Evolutionary conservation across 768 basidiomycete genomes (phyloP), one percentile per base, ranked within the genome.

Genomic region (Imleria badia): DNA sequence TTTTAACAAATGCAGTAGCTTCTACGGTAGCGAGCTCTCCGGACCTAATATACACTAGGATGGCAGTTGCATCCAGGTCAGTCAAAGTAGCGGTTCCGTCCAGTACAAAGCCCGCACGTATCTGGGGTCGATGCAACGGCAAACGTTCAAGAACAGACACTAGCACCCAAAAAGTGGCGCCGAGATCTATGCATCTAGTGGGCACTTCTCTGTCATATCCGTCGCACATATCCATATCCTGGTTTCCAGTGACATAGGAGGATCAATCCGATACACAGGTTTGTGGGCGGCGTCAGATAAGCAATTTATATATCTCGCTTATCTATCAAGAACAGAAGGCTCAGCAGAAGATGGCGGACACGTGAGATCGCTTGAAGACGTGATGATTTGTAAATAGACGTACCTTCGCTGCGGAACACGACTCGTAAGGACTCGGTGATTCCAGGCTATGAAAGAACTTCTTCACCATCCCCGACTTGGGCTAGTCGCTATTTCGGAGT

Each of bases 1-100:
- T 58, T 76, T 76, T 52, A 59, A 35, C 72, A 62, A 75, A 80
- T 14, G 75, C 76, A 14, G 60, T 57, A 2, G 74, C 70, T 13
- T 73, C 66, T 15, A 71, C 71, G 23, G 70, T 63, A 8, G 67
- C 70, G 38, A 67, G 62, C 45, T 66, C 39, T 33, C 65, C 66
- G 31, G 43, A 47, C 29, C 60, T 57, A 30, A 74, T 68, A 14
- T 52, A 47, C 35, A 54, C 58, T 29, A 66, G 40, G 14, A 73
- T 59, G n/a, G 63, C 62, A 33, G 69, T 71, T 29, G 67, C 70
- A 51, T 73, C 73, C 6, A 67, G 62, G 40, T 58, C 61, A 13
- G 61, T 69, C 33, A 74, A 64, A 26, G 26, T 26, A 19, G 59
- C 64, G 44, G 69, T 49, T 61, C 60, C 68, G 36, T 66, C 61